Base-by-base conservation (phyloP, 768 basidiomycete species). In the Russula sp. region DNA sequence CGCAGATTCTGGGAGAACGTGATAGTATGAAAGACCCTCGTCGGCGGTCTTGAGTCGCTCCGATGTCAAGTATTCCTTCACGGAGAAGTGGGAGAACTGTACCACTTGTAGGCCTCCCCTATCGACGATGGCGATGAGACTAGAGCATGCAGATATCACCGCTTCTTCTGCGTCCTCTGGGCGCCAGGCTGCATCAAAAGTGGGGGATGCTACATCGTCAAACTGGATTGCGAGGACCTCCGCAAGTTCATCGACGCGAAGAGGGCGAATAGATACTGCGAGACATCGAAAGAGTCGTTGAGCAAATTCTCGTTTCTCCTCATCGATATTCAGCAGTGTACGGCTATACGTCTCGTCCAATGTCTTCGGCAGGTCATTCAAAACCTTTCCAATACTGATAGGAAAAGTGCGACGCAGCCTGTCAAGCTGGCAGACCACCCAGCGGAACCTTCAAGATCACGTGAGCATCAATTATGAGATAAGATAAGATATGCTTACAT, bases 51-150 rank as follows among this genome's bases (percentile, higher is more conserved):
- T 20, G 10, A 46, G 44, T n/a, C 44, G 44, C 2, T 22, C n/a
- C n/a, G 44, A 46, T 46, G 44, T 46, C 44, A 46, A 46, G n/a
- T 22, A 46, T n/a, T 46, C 44, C n/a, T 46, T 46, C n/a, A 46
- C 44, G 2, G 44, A 46, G 10, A 10, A 22, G 20, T 46, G 44
- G 4, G 44, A 46, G 44, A 46, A 46, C 22, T 46, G n/a, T 9
- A 46, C 44, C 0, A 46, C 10, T 46, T 46, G 20, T 3, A 22
- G 8, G n/a, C 44, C 44, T 46, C 10, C 44, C 10, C 10, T 22
- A 46, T n/a, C 10, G 44, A 46, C n/a, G 3, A 46, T 22, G 3
- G n/a, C 10, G 10, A 46, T 11, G n/a, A 46, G n/a, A n/a, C n/a
- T 46, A 4, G 44, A 46, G 5, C 44, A 46, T 46, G 5, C 44